Conservation (phyloP, 2,329 filamentous ascomycete species). For the Ceratocystiopsis minuta region DNA sequence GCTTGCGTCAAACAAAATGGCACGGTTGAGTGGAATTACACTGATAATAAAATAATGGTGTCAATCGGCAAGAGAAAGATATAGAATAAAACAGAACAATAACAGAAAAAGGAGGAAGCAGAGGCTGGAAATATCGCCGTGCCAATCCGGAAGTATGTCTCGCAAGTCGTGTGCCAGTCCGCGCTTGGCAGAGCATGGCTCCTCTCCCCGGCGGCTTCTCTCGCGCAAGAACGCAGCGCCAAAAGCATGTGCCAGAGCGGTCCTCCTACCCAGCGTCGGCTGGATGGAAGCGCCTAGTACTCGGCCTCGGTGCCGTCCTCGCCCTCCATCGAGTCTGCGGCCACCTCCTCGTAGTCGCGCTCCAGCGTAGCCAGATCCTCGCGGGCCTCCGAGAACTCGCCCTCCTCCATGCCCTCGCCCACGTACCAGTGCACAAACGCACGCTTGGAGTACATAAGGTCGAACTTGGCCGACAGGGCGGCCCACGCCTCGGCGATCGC, state of each 20-base stretch:
- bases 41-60: neutral
- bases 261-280: neutral
- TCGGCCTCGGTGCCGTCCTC: constrained; percentile 76
- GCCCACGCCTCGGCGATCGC: constrained; percentile 59
- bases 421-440: constrained; percentile 68
- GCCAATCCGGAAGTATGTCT: too few relatives aligned
- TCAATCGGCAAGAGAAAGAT: too few relatives aligned
- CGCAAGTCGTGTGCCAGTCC: too few relatives aligned
- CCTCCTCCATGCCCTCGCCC: constrained; percentile 83
- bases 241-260: neutral
- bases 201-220: too few relatives aligned
- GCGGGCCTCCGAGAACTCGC: constrained; percentile 73
- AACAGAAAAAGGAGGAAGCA: too few relatives aligned
- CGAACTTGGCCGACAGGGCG: constrained; percentile 56
- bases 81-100: too few relatives aligned
- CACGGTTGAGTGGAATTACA: neutral
- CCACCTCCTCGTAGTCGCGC: constrained; percentile 97
- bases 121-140: too few relatives aligned
- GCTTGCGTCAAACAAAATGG: too few relatives aligned
- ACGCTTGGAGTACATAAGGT: constrained; percentile 64
- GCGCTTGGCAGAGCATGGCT: too few relatives aligned
- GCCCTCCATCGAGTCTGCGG: constrained; percentile 77
- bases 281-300: constrained; percentile 43
- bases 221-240: too few relatives aligned
- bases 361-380: constrained; percentile 90